phyloP scores from a whole-genome alignment of 2,329 filamentous ascomycete genomes.

The Aspergillus tubingensis region DNA sequence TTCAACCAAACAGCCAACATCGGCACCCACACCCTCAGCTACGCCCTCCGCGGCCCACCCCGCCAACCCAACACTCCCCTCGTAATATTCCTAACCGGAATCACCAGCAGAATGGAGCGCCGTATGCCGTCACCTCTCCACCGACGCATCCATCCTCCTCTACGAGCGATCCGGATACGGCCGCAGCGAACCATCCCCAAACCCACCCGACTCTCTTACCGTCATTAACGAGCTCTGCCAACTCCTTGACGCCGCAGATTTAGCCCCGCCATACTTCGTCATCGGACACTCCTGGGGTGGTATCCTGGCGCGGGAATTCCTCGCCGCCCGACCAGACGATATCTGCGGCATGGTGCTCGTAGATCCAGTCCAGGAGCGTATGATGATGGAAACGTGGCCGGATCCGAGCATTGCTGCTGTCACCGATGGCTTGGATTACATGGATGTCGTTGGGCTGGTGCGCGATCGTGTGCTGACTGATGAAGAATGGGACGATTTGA shows the following conservation, averaged over 20 bases:
- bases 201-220: slow-evolving; percentile 14
- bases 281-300: slow-evolving; percentile 22
- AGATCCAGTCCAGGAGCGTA: slow-evolving; percentile 21
- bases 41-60: slow-evolving; percentile 18
- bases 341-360: slow-evolving; percentile 22
- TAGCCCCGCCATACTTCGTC: slow-evolving; percentile 16
- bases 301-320: slow-evolving; percentile 18
- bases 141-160: slow-evolving; percentile 15
- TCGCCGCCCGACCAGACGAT: slow-evolving; percentile 13
- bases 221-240: slow-evolving; percentile 15
- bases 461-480: slow-evolving; percentile 7
- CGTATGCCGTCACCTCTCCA: slow-evolving; percentile 10
- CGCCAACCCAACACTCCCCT: slow-evolving; percentile 10
- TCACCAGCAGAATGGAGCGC: slow-evolving; percentile 21
- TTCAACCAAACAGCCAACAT: slow-evolving; percentile 16
- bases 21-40: slow-evolving; percentile 19
- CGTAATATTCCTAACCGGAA: slow-evolving; percentile 15
- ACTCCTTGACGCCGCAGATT: slow-evolving; percentile 7
- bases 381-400: slow-evolving; percentile 14
- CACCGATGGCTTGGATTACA: slow-evolving; percentile 19
- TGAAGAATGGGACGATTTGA: slow-evolving; percentile 17
- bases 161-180: slow-evolving; percentile 20
- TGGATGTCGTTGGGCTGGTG: slow-evolving; percentile 19
- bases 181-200: slow-evolving; percentile 14
- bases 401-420: slow-evolving; percentile 17